Evolutionary conservation across 2,329 filamentous ascomycete genomes (phyloP), one percentile per base, ranked within the genome.

Genomic region (Venturia carpophila): DNA sequence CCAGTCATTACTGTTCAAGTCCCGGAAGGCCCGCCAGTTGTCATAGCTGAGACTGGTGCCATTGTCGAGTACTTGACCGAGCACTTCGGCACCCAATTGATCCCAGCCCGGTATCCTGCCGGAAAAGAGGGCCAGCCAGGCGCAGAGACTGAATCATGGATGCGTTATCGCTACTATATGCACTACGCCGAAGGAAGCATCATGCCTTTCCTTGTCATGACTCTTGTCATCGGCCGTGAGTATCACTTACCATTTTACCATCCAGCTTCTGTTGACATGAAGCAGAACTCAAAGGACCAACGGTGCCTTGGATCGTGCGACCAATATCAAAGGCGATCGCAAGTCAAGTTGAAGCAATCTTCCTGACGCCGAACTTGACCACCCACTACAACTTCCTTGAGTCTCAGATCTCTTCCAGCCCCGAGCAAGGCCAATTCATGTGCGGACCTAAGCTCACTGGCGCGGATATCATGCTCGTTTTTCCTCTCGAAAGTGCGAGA

Each of bases 111-210:
- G 39, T 87, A 82, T 68, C 73, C 75, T 2, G 75, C 79, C 6
- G 83, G 82, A 45, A 79, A 80, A 65, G 82, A 86, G 60, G 82
- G 79, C 4, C 73, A 81, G 39, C 72, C 85, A 17, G 82, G 83
- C 7, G 82, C 77, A 4, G 85, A 87, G 75, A 84, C 79, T 0
- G 84, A 87, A 69, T 77, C 79, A 67, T 87, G 83, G 82, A 71
- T 85, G 71, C 78, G 84, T 52, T 85, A 86, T 71, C 78, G 81
- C 71, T 90, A 91, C 73, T 85, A 85, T 69, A 84, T 96, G 81
- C 89, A 96, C 74, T 97, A 92, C 75, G 82, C 85, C 5, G 93
- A 97, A 77, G 93, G 92, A 13, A 90, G 84, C 67, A 77, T 97
- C 67, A 94, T 95, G 87, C 83, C 85, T 0, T 79, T 86, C 60